Evolutionary conservation across 108 stramenopile species (phyloP), one percentile per base, ranked within the genome.

Genomic region (Parmales sp.): DNA sequence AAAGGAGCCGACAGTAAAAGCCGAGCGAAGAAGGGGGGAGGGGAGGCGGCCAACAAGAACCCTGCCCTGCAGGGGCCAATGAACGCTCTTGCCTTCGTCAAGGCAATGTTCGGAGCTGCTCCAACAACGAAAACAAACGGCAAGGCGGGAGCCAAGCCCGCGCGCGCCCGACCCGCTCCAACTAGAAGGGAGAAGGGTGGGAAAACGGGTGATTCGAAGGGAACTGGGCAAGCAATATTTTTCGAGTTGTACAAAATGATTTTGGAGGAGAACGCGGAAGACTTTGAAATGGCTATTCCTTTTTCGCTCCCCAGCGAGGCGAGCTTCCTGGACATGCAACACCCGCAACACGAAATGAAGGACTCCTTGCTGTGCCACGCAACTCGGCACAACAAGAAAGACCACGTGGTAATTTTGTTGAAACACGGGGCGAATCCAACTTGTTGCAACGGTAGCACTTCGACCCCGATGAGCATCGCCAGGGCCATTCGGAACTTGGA

Each of bases 61-160:
- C n/a, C n/a, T n/a, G n/a, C n/a, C n/a, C n/a, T n/a, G n/a, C n/a
- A n/a, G n/a, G n/a, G n/a, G n/a, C 54, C 54, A 3, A 60, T 60
- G 54, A 60, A 60, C 31, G 54, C 54, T 2, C 16, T 60, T 13
- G 54, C 54, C 16, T 60, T 60, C 54, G 54, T 60, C 54, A 23
- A 34, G 3, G 18, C 13, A 16, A 28, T 60, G 3, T 60, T 60
- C 54, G 2, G 4, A 1, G 54, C 20, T 2, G 29, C n/a, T 6
- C 31, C n/a, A 4, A 34, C 26, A 26, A 7, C 29, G 8, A 34
- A 4, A 20, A 60, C 54, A 2, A 34, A 16, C 3, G 36, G 31
- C 31, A 60, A 60, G 16, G 36, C 29, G 54, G 20, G 20, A 29
- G n/a, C 54, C 0, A 28, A 11, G 2, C 54, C 54, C 5, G 29